A percentile compares a stretch with the other conserved stretches of the same genome.
Evolutionary conservation across 306 rosid species (phyloP).

Genomic region (Prunus dulcis): DNA sequence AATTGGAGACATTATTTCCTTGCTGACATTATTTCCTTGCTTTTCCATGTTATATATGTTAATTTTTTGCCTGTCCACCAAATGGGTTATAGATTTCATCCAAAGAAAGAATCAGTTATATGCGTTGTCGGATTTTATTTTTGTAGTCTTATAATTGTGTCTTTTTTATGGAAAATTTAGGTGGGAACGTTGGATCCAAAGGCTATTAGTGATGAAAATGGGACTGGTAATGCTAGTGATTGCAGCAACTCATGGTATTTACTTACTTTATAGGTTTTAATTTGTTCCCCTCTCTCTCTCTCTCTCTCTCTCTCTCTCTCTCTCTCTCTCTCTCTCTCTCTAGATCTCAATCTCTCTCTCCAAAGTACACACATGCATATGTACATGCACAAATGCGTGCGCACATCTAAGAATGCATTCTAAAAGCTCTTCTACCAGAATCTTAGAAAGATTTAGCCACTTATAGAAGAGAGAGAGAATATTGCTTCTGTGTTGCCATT

Average conservation of each 20-base stretch:
- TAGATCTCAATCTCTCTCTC: neutral
- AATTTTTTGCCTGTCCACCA: neutral
- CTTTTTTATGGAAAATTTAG: conserved; percentile 21
- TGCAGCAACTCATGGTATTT: conserved; percentile 71
- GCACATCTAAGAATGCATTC: conserved; percentile 27
- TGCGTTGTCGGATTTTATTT: neutral
- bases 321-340: neutral
- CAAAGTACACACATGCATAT: too few relatives aligned
- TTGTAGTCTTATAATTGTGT: conserved; percentile 7
- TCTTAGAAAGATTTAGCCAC: conserved; percentile 37
- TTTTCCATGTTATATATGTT: neutral
- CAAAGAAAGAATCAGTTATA: neutral
- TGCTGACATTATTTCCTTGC: neutral
- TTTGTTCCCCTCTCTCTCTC: neutral
- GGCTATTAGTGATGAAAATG: conserved; percentile 61
- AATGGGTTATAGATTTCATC: neutral
- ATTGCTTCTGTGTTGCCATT: conserved; percentile 7
- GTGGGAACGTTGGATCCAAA: conserved; percentile 65
- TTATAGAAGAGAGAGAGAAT: conserved; percentile 32
- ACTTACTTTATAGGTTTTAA: neutral
- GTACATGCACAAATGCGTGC: conserved; percentile 41
- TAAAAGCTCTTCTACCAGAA: conserved; percentile 33
- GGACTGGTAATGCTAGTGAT: conserved; percentile 76
- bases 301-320: conserved; percentile 1
- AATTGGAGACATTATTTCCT: neutral